Evolutionary conservation across 2,329 filamentous ascomycete species (phyloP), one percentile per base, ranked within the genome.

Genomic region (Nemania abortiva): DNA sequence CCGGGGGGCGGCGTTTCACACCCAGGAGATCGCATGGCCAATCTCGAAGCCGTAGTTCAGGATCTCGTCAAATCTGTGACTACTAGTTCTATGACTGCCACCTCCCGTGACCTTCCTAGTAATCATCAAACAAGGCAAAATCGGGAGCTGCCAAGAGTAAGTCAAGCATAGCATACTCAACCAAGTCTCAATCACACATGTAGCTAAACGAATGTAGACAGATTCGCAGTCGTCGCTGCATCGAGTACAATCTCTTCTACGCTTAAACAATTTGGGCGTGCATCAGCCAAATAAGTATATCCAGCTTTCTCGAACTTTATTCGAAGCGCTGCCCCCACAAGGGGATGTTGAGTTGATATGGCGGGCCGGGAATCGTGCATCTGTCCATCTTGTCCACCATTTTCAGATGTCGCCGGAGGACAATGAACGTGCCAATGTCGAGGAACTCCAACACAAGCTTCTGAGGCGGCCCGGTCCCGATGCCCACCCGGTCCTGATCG

Each of bases 401-500:
- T 71, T 65, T 15, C 47, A 73, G 11, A 73, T 79, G 20, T 53
- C 58, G 13, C 45, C 76, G 78, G 55, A 71, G 74, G 27, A 66
- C 71, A 45, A 70, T 79, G 34, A 77, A 62, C 58, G 71, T 50
- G 49, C 57, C 72, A 50, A 57, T 39, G 24, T 49, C 29, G 53
- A 54, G 20, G 39, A 57, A 24, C 20, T 54, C 31, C 45, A 47
- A 27, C 52, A 57, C 10, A 54, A 20, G 37, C 53, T 64, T 42
- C 29, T 61, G 6, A 49, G 39, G 39, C 47, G 53, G 3, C 65
- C 54, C 54, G n/a, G 15, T 13, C 53, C 58, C 6, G 24, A 29
- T 37, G 20, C 58, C 1, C 65, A 68, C 13, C 68, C 84, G 0
- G 79, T 83, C 0, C 68, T 84, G 0, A 74, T 86, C n/a, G 83